A percentile compares a stretch with the other conserved stretches of the same genome.
These are phyloP conservation scores for Spergularia marina DNA, from an alignment of 148 eudicot species.

Conservation along the genomic window DNA sequence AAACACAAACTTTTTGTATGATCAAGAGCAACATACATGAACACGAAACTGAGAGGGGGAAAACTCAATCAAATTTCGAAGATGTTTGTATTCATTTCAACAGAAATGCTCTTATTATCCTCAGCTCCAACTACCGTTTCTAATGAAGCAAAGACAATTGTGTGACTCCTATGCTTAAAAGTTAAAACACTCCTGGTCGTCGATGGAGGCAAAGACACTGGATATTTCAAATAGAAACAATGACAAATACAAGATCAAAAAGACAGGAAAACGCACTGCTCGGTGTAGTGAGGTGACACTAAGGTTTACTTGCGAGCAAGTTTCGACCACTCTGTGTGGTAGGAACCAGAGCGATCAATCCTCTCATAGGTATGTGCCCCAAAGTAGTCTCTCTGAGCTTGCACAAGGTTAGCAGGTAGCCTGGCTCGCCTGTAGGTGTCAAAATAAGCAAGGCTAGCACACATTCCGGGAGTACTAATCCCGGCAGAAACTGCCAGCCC, in stretches of 20 bases:
- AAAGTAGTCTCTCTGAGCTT: slow-evolving; percentile 92
- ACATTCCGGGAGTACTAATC: slow-evolving; percentile 79
- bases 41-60: not conserved
- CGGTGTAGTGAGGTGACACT: slow-evolving; percentile 31
- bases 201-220: slow-evolving; percentile 31
- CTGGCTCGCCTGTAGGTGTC: slow-evolving; percentile 75
- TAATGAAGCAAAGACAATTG: slow-evolving; percentile 29
- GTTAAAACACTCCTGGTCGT: slow-evolving; percentile 28
- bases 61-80: slow-evolving; percentile 5
- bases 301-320: slow-evolving; percentile 52
- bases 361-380: slow-evolving; percentile 92
- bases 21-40: not conserved
- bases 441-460: slow-evolving; percentile 76
- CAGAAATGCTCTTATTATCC: slow-evolving; percentile 26
- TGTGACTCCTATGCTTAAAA: slow-evolving; percentile 34
- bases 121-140: slow-evolving; percentile 14
- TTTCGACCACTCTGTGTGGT: slow-evolving; percentile 89
- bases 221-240: slow-evolving; percentile 33
- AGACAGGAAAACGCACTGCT: slow-evolving; percentile 21
- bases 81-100: slow-evolving; percentile 24
- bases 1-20: not conserved
- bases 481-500: slow-evolving; percentile 70
- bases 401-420: slow-evolving; percentile 84
- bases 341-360: slow-evolving; percentile 66
- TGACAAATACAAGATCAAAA: slow-evolving; percentile 16